Evolutionary conservation across 2,329 filamentous ascomycete genomes (phyloP), one percentile per base, ranked within the genome.

Genomic region (Zelopaecilomyces penicillatus): DNA sequence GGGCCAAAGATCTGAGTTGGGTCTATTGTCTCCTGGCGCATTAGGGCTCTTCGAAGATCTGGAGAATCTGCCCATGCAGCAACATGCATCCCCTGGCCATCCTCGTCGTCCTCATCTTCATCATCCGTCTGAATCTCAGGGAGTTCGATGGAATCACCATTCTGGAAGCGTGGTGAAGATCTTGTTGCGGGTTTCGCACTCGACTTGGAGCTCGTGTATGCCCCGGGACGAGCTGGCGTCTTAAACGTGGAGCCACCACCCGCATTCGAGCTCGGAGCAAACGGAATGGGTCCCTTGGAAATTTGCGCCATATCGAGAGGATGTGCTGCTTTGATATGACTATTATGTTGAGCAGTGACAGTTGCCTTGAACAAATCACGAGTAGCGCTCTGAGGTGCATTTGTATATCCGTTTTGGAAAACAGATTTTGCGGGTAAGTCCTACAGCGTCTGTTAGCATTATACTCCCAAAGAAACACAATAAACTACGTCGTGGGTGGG

Each of bases 61-160:
- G 91, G 90, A 3, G 87, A 87, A 58, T 95, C 85, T 4, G 88
- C 89, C 93, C 93, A 98, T 6, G 80, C 78, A 3, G 88, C 86
- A 11, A 87, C 78, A 43, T 57, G 59, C 30, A 65, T 58, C 1
- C 59, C 58, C 27, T 65, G 59, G 67, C 87, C 81, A 39, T 74
- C 64, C 10, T 80, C 77, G 35, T 84, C 78, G 5, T 91, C 85
- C 40, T 91, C 85, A 47, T 95, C 87, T 57, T 95, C 90, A 30
- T 88, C 89, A 60, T 98, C 94, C 1, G 93, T 97, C 51, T 89
- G 82, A 54, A 98, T 97, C 54, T 98, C 93, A 0, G 93, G 91
- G 3, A 98, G 78, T 53, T 93, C 85, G 57, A 98, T 96, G 42
- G 78, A 79, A 47, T 98, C 93, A 49, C 90, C 88, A 54, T 88